A percentile compares a stretch with the other conserved stretches of the same genome.
Evolutionary conservation across 371 early-diverging fungal genomes (phyloP).

Genomic region (Gilbertella persicaria): DNA sequence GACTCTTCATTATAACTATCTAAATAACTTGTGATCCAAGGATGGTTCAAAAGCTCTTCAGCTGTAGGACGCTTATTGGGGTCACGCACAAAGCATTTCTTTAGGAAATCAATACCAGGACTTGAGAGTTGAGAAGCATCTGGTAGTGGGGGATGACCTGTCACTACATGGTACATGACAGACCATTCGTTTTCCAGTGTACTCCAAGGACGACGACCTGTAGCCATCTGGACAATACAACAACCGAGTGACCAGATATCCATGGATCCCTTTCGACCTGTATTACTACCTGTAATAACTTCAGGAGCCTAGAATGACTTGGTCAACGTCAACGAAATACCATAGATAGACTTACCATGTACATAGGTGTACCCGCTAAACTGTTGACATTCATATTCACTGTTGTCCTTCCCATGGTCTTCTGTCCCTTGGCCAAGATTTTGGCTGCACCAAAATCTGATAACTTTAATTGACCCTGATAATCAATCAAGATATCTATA

Average conservation of each 20-base stretch:
- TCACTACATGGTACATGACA: slow-evolving; percentile 83
- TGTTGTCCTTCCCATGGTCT: slow-evolving; percentile 67
- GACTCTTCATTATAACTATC: slow-evolving; percentile 30
- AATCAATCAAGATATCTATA: slow-evolving; percentile 79
- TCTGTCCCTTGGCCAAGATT: slow-evolving; percentile 77
- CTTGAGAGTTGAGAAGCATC: slow-evolving; percentile 63
- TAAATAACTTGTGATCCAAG: slow-evolving; percentile 67
- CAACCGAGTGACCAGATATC: slow-evolving; percentile 97
- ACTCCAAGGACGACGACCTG: slow-evolving; percentile 92
- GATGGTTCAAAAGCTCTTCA: slow-evolving; percentile 70
- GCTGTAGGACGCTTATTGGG: slow-evolving; percentile 79
- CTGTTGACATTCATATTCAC: slow-evolving; percentile 65
- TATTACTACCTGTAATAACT: slow-evolving; percentile 83
- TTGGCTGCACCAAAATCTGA: slow-evolving; percentile 93
- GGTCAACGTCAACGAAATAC: background rate
- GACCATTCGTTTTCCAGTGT: slow-evolving; percentile 94
- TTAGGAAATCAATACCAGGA: slow-evolving; percentile 75
- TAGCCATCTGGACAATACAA: slow-evolving; percentile 94
- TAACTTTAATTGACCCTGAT: slow-evolving; percentile 77
- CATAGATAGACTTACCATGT: slow-evolving; percentile 65
- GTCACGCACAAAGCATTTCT: slow-evolving; percentile 77
- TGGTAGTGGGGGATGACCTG: slow-evolving; percentile 75
- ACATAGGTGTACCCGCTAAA: slow-evolving; percentile 94
- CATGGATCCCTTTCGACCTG: slow-evolving; percentile 78
- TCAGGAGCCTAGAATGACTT: slow-evolving; percentile 74